phyloP scores from a whole-genome alignment of 305 asterid species.

The Solanum hybrid region DNA sequence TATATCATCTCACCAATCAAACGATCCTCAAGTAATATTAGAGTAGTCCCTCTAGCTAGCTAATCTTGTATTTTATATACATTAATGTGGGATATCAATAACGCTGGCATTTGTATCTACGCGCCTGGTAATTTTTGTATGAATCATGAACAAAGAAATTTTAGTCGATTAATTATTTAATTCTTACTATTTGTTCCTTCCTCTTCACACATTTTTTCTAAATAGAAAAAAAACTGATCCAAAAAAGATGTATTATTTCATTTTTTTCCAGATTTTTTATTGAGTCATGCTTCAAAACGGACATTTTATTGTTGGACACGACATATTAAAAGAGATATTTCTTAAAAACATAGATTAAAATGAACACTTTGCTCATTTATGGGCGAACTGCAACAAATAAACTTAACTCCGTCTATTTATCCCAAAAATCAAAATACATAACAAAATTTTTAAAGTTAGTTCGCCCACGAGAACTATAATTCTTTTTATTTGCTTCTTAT shows the following conservation, averaged over 20 bases:
- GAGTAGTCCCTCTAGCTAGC: background rate
- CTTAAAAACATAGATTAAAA: background rate
- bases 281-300: background rate
- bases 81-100: background rate
- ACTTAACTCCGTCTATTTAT: background rate
- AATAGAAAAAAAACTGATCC: background rate
- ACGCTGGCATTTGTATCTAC: background rate
- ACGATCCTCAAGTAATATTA: background rate
- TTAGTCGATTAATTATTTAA: background rate
- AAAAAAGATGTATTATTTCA: background rate
- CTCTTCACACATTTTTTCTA: background rate
- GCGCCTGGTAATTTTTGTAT: background rate
- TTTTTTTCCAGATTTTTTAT: no score
- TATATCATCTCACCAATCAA: background rate
- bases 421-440: no score
- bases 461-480: background rate
- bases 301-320: background rate
- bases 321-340: background rate
- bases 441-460: background rate
- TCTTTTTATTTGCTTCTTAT: background rate
- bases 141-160: background rate
- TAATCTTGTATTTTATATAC: background rate
- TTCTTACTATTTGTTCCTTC: background rate
- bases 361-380: no score
- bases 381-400: background rate